Evolutionary conservation across 306 rosid genomes (phyloP), one percentile per base, ranked within the genome.

Genomic region (Vicia faba): DNA sequence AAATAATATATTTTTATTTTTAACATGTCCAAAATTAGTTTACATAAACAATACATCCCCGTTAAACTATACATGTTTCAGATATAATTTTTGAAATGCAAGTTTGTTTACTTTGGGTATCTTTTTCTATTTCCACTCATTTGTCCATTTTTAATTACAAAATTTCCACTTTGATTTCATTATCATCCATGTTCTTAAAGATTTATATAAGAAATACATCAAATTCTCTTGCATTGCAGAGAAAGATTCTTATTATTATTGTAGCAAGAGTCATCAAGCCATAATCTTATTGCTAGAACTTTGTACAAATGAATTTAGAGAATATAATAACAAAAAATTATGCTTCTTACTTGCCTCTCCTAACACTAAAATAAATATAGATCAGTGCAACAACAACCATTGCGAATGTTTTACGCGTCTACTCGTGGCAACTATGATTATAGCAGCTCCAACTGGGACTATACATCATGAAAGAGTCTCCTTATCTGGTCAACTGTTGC

Each of bases 401-500:
- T 36, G 55, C 8, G 64, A 71, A 65, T 66, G 57, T 45, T 43
- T 28, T 59, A 18, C 12, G 38, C 49, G 25, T 33, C 2, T 43
- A 44, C 36, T 65, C 12, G 8, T 49, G 61, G 28, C 38, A 64
- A 39, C 68, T 56, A 9, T 31, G 54, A 11, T 29, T 29, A 40
- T 16, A 62, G 41, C 48, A 23, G 35, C 13, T 53, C 53, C 57
- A 60, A 20, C 38, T 39, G 57, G 43, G 11, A 40, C 80, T 85
- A 93, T 65, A 93, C 81, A 73, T 93, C 99, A 72, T 93, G 99
- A 67, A 93, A 93, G 73, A 93, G 96, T 68, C 96, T 93, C 80
- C 99, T 84, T 41, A 93, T 88, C 74, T 90, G 88, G 40, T 90
- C 97, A 48, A 81, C 87, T 1, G 82, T 82, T 31, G 90, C 71